phyloP scores from a whole-genome alignment of 139 green algal genomes.

The Haematococcus lacustris region DNA sequence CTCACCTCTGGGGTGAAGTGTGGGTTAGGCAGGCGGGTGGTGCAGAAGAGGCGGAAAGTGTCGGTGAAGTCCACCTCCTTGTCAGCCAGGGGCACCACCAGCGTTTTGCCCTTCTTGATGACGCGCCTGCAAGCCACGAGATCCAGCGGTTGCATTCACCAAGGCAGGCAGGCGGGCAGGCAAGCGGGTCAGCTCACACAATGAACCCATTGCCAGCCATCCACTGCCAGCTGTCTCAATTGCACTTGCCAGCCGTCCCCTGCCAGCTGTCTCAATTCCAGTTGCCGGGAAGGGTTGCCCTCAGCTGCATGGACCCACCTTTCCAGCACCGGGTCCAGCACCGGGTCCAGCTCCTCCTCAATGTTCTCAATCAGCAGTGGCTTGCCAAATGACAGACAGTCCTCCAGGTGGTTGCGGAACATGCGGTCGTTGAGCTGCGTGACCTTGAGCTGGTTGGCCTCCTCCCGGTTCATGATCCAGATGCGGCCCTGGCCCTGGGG shows the following conservation, averaged over 20 bases:
- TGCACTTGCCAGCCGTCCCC: too few relatives aligned
- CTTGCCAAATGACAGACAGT: constrained; percentile 82
- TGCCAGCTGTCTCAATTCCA: too few relatives aligned
- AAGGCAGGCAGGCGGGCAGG: too few relatives aligned
- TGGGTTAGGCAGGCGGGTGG: constrained; percentile 84
- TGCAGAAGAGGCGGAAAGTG: constrained; percentile 85
- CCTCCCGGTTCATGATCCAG: constrained; percentile 84
- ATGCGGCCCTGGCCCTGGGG: constrained; percentile 74
- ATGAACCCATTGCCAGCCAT: too few relatives aligned
- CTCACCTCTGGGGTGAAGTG: constrained; percentile 87
- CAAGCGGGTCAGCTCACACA: too few relatives aligned
- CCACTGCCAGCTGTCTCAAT: too few relatives aligned
- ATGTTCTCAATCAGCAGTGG: constrained; percentile 94
- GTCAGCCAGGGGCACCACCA: constrained; percentile 69
- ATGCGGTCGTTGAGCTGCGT: constrained; percentile 77
- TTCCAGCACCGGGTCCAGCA: constrained; percentile 89
- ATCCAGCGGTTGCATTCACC: too few relatives aligned
- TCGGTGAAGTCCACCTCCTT: constrained; percentile 88
- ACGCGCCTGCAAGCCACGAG: too few relatives aligned
- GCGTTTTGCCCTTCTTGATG: constrained; percentile 35
- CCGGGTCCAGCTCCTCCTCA: constrained; percentile 87
- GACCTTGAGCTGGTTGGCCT: constrained; percentile 65
- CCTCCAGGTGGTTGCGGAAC: constrained; percentile 85
- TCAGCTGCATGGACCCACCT: too few relatives aligned
- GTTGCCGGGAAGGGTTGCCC: too few relatives aligned